phyloP scores from a whole-genome alignment of 2,329 filamentous ascomycete genomes.

The Pyricularia grisea region DNA sequence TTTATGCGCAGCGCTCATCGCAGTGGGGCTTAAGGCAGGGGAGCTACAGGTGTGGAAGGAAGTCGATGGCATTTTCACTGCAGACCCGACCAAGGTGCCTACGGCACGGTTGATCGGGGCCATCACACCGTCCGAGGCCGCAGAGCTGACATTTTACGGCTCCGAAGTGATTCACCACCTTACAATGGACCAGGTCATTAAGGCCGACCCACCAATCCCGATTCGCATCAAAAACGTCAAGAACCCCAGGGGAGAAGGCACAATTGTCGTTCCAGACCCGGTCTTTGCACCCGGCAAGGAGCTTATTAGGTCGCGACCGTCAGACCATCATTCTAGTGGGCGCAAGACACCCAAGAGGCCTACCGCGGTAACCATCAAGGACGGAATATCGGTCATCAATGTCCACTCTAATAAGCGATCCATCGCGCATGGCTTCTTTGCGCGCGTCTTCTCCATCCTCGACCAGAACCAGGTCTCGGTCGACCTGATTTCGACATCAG shows the following conservation, averaged over 20 bases:
- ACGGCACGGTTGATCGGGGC: conserved; percentile 81
- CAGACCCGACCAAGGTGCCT: conserved; percentile 77
- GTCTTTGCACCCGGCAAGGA: conserved; percentile 44
- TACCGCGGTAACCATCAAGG: conserved; percentile 93
- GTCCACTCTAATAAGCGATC: conserved; percentile 97
- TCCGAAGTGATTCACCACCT: conserved; percentile 98
- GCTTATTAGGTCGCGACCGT: conserved; percentile 42
- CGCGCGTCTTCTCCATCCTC: conserved; percentile 84
- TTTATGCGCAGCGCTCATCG: conserved; percentile 83
- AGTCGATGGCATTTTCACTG: conserved; percentile 57
- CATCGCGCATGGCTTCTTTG: conserved; percentile 92
- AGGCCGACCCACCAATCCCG: conserved; percentile 67
- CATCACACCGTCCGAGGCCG: conserved; percentile 90
- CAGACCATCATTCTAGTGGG: conserved; percentile 10
- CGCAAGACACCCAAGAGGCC: conserved; percentile 61
- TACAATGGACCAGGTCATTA: conserved; percentile 94
- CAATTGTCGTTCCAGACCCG: conserved; percentile 72
- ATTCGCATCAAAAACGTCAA: conserved; percentile 91
- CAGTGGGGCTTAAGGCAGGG: conserved; percentile 75
- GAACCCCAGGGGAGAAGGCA: conserved; percentile 70
- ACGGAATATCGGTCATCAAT: conserved; percentile 93
- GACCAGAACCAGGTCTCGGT: conserved; percentile 83
- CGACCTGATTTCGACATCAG: conserved; percentile 90
- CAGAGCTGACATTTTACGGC: conserved; percentile 88
- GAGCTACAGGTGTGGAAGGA: conserved; percentile 99